Conservation (phyloP, 345 rosid species). For the Tarenaya hassleriana region DNA sequence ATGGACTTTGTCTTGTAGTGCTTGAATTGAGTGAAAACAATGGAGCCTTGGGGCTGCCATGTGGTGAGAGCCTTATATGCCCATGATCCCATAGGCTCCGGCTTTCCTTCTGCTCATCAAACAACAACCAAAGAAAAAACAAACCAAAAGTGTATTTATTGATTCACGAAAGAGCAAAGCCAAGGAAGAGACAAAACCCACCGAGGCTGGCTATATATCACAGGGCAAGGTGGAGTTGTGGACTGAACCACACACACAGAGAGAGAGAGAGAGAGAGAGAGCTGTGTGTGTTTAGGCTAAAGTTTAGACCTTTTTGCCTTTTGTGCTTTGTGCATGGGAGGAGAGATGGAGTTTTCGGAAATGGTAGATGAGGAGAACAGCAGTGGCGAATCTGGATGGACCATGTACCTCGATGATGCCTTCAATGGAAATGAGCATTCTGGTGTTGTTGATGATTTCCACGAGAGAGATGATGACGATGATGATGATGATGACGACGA, state of each 20-base stretch:
- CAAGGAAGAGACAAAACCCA: constrained; percentile 22
- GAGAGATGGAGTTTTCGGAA: constrained; percentile 43
- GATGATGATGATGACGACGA: constrained; percentile 46
- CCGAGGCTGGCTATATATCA: constrained; percentile 26
- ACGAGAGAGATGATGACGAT: constrained; percentile 17
- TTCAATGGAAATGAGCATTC: constrained; percentile 27
- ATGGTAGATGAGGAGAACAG: constrained; percentile 34
- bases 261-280: constrained; percentile 4
- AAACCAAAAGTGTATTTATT: constrained; percentile 20
- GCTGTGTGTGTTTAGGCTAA: constrained; percentile 7
- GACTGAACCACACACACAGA: constrained; percentile 17
- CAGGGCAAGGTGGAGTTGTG: constrained; percentile 23
- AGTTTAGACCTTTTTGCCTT: constrained; percentile 6
- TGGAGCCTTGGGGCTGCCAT: constrained; percentile 38
- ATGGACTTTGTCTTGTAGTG: constrained; percentile 43
- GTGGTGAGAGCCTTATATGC: constrained; percentile 40
- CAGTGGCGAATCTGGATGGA: constrained; percentile 62
- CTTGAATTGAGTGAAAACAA: constrained; percentile 39
- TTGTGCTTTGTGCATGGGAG: constrained; percentile 15
- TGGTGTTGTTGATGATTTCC: constrained; percentile 15
- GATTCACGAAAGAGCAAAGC: constrained; percentile 29
- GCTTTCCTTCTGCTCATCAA: constrained; percentile 22
- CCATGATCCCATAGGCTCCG: constrained; percentile 31
- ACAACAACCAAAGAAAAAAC: not conserved
- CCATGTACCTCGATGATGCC: constrained; percentile 51